Base-by-base conservation (phyloP, 2,329 filamentous ascomycete genomes). In the Botrytis aclada region DNA sequence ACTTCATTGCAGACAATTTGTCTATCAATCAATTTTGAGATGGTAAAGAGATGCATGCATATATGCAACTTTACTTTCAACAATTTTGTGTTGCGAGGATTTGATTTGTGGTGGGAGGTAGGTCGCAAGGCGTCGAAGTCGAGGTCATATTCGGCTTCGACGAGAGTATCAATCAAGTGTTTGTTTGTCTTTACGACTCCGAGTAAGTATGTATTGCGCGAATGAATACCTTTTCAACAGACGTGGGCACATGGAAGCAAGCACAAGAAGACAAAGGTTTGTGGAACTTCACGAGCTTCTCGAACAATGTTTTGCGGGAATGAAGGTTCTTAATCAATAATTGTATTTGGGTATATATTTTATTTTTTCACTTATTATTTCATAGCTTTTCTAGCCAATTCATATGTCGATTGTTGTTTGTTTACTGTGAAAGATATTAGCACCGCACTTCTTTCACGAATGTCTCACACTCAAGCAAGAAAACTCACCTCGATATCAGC, bases 401-500 rank as follows among this genome's bases (percentile, higher is more conserved):
- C 10, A 32, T 29, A 22, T 5, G 8, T 41, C 41, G 14, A 41
- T 66, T 56, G 56, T 47, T 67, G 29, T 9, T 41, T 56, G 14
- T 56, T 66, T 56, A 67, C 64, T 67, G 29, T 9, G 14, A 41
- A 54, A 54, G 3, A 32, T 47, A 6, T 67, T 67, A 67, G 47
- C 47, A 41, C 10, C 16, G 1, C 16, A 41, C 8, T 9, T 9
- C 16, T 4, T 9, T 9, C 16, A 32, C 4, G 0, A 29, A 9
- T 14, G 1, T 8, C 37, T 37, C n/a, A n/a, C n/a, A n/a, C n/a
- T n/a, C 43, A 22, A 16, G 4, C 1, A 20, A 41, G 9, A 60
- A 39, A 67, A 73, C 70, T 51, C 45, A 76, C 74, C 72, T 75
- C 72, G 47, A 74, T 25, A 75, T 80, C 78, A 39, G 79, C 78